These are phyloP conservation scores for Chaetomiaceae sp. DNA, from an alignment of 2,329 filamentous ascomycete genomes.

Conservation along the genomic window DNA sequence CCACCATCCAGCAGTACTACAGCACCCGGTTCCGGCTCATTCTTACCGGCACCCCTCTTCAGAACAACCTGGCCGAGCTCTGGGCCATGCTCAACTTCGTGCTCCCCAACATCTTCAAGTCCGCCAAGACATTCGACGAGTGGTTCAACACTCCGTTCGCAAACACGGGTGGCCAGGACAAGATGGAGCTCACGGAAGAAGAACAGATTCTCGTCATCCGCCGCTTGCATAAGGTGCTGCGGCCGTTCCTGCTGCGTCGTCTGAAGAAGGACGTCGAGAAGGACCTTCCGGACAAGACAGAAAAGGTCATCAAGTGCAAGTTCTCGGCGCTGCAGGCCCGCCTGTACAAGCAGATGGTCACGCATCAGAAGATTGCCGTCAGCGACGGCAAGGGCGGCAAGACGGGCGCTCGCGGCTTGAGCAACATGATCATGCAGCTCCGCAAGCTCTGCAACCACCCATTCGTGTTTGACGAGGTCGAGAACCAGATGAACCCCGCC, in stretches of 20 bases:
- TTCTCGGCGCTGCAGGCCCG: conserved; percentile 92
- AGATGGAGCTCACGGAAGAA: conserved; percentile 99
- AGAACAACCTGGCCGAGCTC: conserved; percentile 93
- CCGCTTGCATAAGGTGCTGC: conserved; percentile 93
- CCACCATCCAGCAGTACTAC: conserved; percentile 93
- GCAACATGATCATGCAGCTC: conserved; percentile 99
- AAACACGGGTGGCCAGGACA: conserved; percentile 95
- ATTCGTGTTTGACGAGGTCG: conserved; percentile 96
- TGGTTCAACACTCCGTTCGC: conserved; percentile 99
- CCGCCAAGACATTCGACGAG: conserved; percentile 96
- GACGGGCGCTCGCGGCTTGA: conserved; percentile 87
- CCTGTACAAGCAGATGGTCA: conserved; percentile 96
- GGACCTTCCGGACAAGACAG: conserved; percentile 96
- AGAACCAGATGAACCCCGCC: conserved; percentile 93
- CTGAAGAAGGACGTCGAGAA: conserved; percentile 99
- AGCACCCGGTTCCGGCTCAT: conserved; percentile 92
- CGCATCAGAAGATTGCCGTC: conserved; percentile 89
- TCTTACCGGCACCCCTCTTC: conserved; percentile 91
- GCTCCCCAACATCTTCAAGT: conserved; percentile 97
- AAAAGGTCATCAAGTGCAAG: conserved; percentile 98
- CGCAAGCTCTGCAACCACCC: conserved; percentile 98
- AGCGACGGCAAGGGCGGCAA: conserved; percentile 95
- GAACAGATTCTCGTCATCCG: conserved; percentile 97
- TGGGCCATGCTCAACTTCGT: conserved; percentile 99
- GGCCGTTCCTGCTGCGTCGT: conserved; percentile 95